Evolutionary conservation across 2,329 filamentous ascomycete genomes (phyloP), one percentile per base, ranked within the genome.

Genomic region (Xylaria sp.): DNA sequence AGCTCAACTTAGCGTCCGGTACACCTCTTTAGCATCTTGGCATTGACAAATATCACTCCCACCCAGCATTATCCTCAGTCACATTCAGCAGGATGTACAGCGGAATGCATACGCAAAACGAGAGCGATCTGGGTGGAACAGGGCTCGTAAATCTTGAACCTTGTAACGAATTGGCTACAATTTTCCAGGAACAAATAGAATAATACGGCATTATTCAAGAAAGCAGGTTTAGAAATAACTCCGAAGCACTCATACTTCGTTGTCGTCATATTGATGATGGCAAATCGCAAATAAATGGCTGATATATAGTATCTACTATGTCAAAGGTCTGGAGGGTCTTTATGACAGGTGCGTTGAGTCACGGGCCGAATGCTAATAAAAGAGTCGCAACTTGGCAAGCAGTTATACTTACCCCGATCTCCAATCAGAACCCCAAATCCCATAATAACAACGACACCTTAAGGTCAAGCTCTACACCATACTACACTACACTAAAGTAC

Each of bases 281-380:
- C 7, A 60, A 39, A 39, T 55, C 39, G 36, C 20, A 15, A 54
- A 28, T 46, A 59, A 54, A 49, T 51, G 25, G 12, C 33, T 33
- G 64, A 41, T 48, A 41, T 48, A 48, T 54, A 60, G 51, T 62
- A 64, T 68, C 63, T 56, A 59, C 52, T 58, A 57, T 59, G 65
- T 49, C 43, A 41, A 46, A 20, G 31, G n/a, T 25, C 46, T n/a
- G 49, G 31, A 46, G 25, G 39, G 33, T 36, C 49, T 56, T 12
- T 71, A 74, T 64, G 71, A 54, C 31, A 60, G 70, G 60, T 71
- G 63, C 68, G 57, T 66, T 67, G 54, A 28, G 36, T 66, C 71
- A 72, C 73, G 73, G 74, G 69, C 75, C 75, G 73, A 76, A 75
- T 76, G 73, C 68, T 72, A 58, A 68, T 61, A 70, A 72, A 72